phyloP scores from a whole-genome alignment of 2,329 filamentous ascomycete species.

The Calonectria henricotiae region DNA sequence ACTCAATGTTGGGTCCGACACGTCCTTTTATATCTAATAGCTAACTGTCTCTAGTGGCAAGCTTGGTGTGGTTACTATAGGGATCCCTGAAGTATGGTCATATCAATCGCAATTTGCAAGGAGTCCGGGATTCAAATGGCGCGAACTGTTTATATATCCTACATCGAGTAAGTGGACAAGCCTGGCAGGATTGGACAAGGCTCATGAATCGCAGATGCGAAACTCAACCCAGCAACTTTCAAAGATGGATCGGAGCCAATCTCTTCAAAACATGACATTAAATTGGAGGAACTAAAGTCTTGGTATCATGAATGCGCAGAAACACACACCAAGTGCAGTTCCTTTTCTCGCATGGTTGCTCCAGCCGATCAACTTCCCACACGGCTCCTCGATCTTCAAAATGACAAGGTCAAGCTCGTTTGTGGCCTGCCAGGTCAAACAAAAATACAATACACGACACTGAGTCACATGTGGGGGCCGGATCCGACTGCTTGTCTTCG shows the following conservation, averaged over 20 bases:
- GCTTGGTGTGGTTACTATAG: background rate
- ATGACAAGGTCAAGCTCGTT: conserved; percentile 29
- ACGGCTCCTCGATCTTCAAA: conserved; percentile 23
- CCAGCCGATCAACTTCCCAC: conserved; percentile 25
- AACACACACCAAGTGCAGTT: conserved; percentile 28
- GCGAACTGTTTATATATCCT: conserved; percentile 33
- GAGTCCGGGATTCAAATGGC: background rate
- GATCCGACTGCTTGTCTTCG: conserved; percentile 25
- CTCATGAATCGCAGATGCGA: conserved; percentile 5
- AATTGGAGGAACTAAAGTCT: conserved; percentile 9
- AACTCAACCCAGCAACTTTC: conserved; percentile 5
- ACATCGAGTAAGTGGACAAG: conserved; percentile 29
- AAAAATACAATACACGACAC: conserved; percentile 28
- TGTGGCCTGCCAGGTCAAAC: conserved; percentile 1
- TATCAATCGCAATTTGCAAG: background rate
- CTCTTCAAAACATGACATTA: conserved; percentile 30
- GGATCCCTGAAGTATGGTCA: background rate
- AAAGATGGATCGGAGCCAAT: conserved; percentile 6
- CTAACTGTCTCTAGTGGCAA: background rate
- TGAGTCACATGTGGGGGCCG: conserved; percentile 38
- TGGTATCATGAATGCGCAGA: conserved; percentile 22
- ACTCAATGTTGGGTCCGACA: conserved; percentile 5
- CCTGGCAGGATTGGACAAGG: background rate
- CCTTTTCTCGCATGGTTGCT: conserved; percentile 28
- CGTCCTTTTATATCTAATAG: no score